Evolutionary conservation across 1,284 basidiomycete species (phyloP).

Genomic region (Cutaneotrichosporon sp.): DNA sequence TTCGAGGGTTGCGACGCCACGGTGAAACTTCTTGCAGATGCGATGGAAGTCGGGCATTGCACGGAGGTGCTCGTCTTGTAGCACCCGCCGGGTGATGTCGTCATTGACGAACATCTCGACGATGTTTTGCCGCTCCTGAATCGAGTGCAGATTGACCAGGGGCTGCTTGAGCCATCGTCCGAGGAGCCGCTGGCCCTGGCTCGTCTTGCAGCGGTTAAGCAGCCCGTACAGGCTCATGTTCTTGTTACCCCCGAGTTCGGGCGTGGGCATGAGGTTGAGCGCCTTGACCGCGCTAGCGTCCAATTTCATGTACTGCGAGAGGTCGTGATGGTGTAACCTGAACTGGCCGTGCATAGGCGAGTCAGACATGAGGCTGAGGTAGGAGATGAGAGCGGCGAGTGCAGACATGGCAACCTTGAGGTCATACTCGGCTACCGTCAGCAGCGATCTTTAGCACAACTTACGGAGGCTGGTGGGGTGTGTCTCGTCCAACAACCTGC

Average conservation of each 20-base stretch:
- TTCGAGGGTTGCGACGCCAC: conserved; percentile 77
- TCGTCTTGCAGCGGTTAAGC: conserved; percentile 93
- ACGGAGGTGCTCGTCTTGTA: conserved; percentile 79
- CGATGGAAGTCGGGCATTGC: conserved; percentile 93
- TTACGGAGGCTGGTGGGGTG: conserved; percentile 56
- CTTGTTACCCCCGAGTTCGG: conserved; percentile 61
- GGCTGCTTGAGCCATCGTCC: conserved; percentile 97
- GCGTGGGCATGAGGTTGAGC: conserved; percentile 77
- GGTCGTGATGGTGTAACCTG: conserved; percentile 79
- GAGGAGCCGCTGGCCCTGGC: conserved; percentile 87
- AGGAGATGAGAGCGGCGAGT: conserved; percentile 75
- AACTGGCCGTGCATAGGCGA: conserved; percentile 78
- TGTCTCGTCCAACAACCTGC: conserved; percentile 65
- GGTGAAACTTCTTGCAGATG: conserved; percentile 89
- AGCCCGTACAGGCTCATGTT: conserved; percentile 86
- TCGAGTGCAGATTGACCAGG: conserved; percentile 88
- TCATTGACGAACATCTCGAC: conserved; percentile 86
- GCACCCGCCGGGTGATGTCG: conserved; percentile 60
- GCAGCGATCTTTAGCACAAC: conserved; percentile 33
- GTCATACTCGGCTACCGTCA: conserved; percentile 67
- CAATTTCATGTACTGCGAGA: conserved; percentile 91
- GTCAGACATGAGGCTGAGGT: conserved; percentile 80
- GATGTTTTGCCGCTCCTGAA: conserved; percentile 77
- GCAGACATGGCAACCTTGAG: conserved; percentile 77
- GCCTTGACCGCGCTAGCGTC: conserved; percentile 93